phyloP scores from a whole-genome alignment of 768 basidiomycete species.

The Tremella mesenterica region DNA sequence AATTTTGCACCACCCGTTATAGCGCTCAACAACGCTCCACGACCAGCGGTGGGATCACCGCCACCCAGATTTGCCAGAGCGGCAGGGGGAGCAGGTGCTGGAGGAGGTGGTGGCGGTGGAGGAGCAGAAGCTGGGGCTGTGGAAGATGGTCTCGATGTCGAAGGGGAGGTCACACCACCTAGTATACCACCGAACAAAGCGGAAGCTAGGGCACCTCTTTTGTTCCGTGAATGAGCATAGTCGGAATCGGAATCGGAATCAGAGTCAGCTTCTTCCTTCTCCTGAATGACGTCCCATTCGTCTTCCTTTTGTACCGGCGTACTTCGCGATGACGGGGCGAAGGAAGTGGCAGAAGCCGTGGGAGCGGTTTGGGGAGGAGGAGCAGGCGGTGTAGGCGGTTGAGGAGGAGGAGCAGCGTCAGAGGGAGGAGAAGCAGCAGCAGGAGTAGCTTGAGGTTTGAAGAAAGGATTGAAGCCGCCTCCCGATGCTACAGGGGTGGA shows the following conservation, averaged over 20 bases:
- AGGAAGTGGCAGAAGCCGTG: conserved; percentile 44
- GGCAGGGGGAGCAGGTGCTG: conserved; percentile 43
- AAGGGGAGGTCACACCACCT: conserved; percentile 34
- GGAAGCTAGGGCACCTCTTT: conserved; percentile 63
- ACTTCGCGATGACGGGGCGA: conserved; percentile 46
- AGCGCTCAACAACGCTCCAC: conserved; percentile 59
- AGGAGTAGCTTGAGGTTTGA: conserved; percentile 46
- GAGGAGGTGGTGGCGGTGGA: conserved; percentile 27
- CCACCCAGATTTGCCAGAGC: conserved; percentile 49
- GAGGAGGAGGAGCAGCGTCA: conserved; percentile 11
- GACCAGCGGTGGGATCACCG: conserved; percentile 41
- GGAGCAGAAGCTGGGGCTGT: conserved; percentile 34
- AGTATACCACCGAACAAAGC: conserved; percentile 63
- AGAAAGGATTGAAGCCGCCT: conserved; percentile 70
- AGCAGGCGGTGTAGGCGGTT: conserved; percentile 27
- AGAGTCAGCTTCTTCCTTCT: conserved; percentile 52
- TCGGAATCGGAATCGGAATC: conserved; percentile 75
- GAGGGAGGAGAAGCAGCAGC: conserved; percentile 34
- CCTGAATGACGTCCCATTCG: conserved; percentile 77
- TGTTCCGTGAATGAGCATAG: conserved; percentile 56
- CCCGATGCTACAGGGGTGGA: too few relatives aligned
- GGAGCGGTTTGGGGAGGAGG: conserved; percentile 22
- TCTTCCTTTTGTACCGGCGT: conserved; percentile 49
- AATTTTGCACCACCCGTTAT: conserved; percentile 69
- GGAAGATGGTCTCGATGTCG: conserved; percentile 42